Evolutionary conservation across 2,329 filamentous ascomycete genomes (phyloP).

Genomic region (Aspergillus caelatus): DNA sequence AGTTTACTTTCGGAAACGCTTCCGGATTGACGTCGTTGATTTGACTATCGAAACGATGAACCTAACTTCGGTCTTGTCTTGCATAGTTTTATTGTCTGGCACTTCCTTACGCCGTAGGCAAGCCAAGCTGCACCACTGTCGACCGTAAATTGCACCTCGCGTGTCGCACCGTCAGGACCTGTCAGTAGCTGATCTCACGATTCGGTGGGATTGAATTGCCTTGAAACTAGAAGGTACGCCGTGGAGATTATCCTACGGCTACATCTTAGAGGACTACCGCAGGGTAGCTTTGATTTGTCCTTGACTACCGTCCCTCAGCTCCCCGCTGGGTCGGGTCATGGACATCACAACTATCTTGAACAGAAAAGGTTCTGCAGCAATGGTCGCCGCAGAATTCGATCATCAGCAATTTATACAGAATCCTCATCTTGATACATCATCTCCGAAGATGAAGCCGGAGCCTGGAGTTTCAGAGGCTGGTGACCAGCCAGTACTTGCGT

Average conservation of each 20-base stretch:
- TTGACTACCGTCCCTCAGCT: constrained; percentile 35
- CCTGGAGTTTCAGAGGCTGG: constrained; percentile 60
- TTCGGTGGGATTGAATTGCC: neutral
- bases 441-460: constrained; percentile 62
- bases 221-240: constrained; percentile 5
- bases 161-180: neutral
- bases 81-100: neutral
- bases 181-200: neutral
- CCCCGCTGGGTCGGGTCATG: constrained; percentile 47
- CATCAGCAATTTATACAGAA: constrained; percentile 48
- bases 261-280: constrained; percentile 17
- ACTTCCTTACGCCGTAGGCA: neutral
- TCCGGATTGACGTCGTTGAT: neutral
- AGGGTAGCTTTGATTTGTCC: constrained; percentile 29
- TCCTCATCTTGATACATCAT: constrained; percentile 43
- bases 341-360: constrained; percentile 57
- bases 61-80: neutral
- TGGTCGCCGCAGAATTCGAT: constrained; percentile 48
- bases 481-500: constrained; percentile 60
- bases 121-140: neutral
- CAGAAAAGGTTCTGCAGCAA: constrained; percentile 51
- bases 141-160: neutral
- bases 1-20: neutral
- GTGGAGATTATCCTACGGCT: constrained; percentile 20
- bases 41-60: neutral